These are phyloP conservation scores for Camellia granthamiana DNA, from an alignment of 148 eudicot species.

Conservation along the genomic window DNA sequence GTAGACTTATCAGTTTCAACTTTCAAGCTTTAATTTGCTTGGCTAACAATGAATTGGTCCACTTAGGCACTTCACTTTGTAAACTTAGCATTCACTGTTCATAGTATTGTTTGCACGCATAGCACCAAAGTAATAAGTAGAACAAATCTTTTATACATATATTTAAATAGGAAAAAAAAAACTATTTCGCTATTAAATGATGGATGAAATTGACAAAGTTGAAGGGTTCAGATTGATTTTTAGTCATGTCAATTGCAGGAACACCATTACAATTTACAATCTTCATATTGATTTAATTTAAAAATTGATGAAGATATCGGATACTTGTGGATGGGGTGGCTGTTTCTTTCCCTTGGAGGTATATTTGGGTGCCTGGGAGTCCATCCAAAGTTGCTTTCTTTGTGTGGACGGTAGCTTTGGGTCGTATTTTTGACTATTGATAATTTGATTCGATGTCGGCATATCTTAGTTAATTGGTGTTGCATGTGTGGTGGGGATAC, in stretches of 20 bases:
- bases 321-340: no score
- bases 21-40: slow-evolving; percentile 5
- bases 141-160: neutral
- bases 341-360: no score
- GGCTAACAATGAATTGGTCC: neutral
- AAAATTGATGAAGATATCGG: neutral
- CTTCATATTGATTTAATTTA: neutral
- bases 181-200: neutral
- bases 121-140: neutral
- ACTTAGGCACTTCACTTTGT: neutral
- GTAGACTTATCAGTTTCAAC: neutral
- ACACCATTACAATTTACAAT: no score
- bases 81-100: neutral
- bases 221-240: neutral
- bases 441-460: no score
- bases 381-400: no score
- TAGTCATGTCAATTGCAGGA: neutral
- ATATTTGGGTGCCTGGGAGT: no score
- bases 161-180: neutral
- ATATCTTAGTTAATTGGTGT: no score
- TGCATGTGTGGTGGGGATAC: no score
- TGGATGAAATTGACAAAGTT: neutral
- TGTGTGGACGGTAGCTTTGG: no score
- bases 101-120: neutral
- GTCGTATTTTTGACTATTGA: no score